phyloP scores from a whole-genome alignment of 2,329 filamentous ascomycete genomes.

The Xylaria sp. region DNA sequence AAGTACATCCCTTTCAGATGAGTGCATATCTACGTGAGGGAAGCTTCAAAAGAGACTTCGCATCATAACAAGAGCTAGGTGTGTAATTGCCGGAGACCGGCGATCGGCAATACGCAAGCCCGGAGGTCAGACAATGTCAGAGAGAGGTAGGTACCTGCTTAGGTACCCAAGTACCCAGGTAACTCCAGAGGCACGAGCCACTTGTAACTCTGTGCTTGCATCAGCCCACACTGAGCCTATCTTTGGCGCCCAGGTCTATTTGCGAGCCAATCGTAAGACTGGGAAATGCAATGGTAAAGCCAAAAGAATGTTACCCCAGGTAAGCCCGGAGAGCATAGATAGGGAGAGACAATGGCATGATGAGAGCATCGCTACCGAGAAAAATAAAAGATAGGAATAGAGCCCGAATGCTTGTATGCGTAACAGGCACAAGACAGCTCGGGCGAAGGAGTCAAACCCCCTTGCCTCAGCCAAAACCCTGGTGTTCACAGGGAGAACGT shows the following conservation, averaged over 20 bases:
- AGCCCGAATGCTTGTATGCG: constrained; percentile 17
- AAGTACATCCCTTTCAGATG: constrained; percentile 20
- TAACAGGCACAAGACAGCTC: constrained; percentile 7
- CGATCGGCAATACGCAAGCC: neutral
- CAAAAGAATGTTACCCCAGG: constrained; percentile 1
- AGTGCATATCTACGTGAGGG: constrained; percentile 22
- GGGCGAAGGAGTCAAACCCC: neutral
- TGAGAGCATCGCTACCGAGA: constrained; percentile 21
- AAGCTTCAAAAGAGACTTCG: constrained; percentile 18
- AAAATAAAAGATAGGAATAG: neutral
- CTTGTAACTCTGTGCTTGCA: constrained; percentile 28
- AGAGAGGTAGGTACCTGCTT: neutral
- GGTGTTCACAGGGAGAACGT: constrained; percentile 10
- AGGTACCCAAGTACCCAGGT: neutral
- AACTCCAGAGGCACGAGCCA: constrained; percentile 26
- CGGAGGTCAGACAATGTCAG: neutral
- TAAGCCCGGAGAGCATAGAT: neutral
- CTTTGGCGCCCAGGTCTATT: constrained; percentile 14
- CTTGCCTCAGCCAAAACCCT: constrained; percentile 16
- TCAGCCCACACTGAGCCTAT: constrained; percentile 18
- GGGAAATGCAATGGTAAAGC: constrained; percentile 19
- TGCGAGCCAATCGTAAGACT: constrained; percentile 21
- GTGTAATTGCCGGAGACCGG: neutral
- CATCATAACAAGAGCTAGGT: constrained; percentile 4
- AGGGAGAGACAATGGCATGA: constrained; percentile 13